phyloP scores from a whole-genome alignment of 1,284 basidiomycete species.

The Ganoderma meredithae region DNA sequence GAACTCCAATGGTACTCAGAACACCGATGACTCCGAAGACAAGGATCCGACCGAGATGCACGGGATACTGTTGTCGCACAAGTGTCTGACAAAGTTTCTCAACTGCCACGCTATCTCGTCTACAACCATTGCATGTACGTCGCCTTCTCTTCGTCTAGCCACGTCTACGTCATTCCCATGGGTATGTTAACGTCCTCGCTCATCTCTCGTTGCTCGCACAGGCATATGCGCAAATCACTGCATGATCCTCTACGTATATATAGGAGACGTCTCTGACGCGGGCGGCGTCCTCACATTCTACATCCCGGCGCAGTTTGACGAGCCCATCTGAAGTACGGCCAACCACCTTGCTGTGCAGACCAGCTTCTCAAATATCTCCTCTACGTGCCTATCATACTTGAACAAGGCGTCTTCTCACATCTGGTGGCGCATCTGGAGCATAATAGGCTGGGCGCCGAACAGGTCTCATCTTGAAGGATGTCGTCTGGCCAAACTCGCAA shows the following conservation, averaged over 20 bases:
- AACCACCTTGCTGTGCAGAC: not conserved
- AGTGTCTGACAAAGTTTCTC: conserved; percentile 85
- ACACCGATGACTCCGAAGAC: conserved; percentile 46
- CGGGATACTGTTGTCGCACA: conserved; percentile 74
- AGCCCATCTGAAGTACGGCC: conserved; percentile 12
- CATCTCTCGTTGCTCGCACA: conserved; percentile 40
- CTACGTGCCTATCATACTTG: not conserved
- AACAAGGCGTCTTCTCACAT: not conserved
- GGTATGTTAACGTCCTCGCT: not conserved
- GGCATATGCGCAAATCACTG: conserved; percentile 88
- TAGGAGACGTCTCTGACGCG: conserved; percentile 82
- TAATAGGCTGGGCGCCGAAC: not conserved
- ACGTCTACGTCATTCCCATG: not conserved
- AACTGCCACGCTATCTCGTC: conserved; percentile 86
- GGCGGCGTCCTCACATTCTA: conserved; percentile 92
- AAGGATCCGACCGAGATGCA: conserved; percentile 63
- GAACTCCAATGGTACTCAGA: conserved; percentile 26
- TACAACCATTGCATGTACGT: conserved; percentile 85
- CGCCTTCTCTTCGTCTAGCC: not conserved
- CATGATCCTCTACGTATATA: conserved; percentile 90
- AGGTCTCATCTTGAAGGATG: not conserved
- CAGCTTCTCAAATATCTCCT: not conserved
- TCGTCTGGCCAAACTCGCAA: not conserved
- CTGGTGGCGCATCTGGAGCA: not conserved
- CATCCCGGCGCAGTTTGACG: conserved; percentile 71